phyloP scores from a whole-genome alignment of 768 basidiomycete genomes.

The Fomitopsis serialis region DNA sequence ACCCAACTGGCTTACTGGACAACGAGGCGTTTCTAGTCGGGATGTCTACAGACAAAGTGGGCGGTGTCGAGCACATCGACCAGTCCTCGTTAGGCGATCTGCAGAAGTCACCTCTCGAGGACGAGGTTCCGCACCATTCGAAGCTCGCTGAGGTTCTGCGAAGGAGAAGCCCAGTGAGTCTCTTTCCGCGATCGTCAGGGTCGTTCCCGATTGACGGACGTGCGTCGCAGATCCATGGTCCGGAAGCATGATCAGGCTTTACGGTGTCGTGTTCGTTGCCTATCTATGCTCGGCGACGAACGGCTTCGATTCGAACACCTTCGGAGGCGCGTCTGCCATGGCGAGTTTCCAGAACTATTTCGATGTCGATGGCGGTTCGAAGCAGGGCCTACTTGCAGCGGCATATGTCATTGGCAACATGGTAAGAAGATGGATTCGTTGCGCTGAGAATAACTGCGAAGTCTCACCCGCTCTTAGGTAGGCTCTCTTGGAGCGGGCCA shows the following conservation, averaged over 20 bases:
- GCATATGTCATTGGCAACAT: slow-evolving; percentile 25
- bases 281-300: slow-evolving; percentile 24
- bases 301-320: slow-evolving; percentile 25
- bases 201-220: background rate
- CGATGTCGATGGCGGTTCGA: slow-evolving; percentile 16
- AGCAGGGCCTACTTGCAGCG: slow-evolving; percentile 23
- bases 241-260: slow-evolving; percentile 11
- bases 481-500: slow-evolving; percentile 4
- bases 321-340: slow-evolving; percentile 24
- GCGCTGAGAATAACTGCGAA: background rate
- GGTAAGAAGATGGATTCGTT: slow-evolving; percentile 4
- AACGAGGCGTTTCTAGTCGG: background rate
- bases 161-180: slow-evolving; percentile 3
- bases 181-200: no score
- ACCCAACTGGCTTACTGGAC: background rate
- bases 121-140: background rate
- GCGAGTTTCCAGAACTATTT: slow-evolving; percentile 20
- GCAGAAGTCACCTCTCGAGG: background rate
- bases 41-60: slow-evolving; percentile 1
- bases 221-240: slow-evolving; percentile 1
- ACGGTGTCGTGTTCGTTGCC: slow-evolving; percentile 18
- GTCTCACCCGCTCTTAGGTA: background rate
- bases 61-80: background rate
- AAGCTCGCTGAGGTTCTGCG: background rate
- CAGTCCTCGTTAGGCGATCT: background rate